Evolutionary conservation across 306 rosid genomes (phyloP).

Genomic region (Crotalaria pallida): DNA sequence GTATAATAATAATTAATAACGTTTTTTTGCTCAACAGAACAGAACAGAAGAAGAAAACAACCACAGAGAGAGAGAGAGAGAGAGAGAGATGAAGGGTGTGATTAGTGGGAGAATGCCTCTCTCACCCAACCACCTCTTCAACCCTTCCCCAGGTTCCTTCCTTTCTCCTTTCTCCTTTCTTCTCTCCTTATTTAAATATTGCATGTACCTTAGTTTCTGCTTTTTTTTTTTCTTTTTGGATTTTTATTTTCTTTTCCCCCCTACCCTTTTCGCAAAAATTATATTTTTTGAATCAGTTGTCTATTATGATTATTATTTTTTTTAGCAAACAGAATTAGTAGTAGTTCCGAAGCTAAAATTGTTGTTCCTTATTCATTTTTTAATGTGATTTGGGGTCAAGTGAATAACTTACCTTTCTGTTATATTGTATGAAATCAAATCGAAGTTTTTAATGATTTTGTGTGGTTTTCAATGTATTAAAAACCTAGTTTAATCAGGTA

Average conservation of each 20-base stretch:
- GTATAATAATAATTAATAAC: too few relatives aligned
- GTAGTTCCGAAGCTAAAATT: not conserved
- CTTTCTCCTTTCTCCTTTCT: not conserved
- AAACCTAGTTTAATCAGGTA: not conserved
- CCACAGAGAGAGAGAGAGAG: not conserved
- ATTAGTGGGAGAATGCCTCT: constrained; percentile 52
- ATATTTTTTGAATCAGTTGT: not conserved
- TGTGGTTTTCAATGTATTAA: not conserved
- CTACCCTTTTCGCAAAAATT: not conserved
- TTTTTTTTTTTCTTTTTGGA: too few relatives aligned
- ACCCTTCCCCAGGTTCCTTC: constrained; percentile 42
- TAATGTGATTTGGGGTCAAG: not conserved
- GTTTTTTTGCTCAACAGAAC: too few relatives aligned
- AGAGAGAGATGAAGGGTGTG: constrained; percentile 56
- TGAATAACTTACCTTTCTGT: not conserved
- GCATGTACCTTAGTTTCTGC: not conserved
- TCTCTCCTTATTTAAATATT: not conserved
- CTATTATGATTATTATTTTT: not conserved
- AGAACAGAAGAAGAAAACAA: not conserved
- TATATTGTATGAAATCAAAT: not conserved
- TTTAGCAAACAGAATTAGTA: not conserved
- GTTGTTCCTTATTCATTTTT: not conserved
- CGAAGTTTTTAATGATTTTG: not conserved
- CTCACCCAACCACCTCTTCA: constrained; percentile 61
- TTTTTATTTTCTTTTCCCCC: not conserved